Conservation (phyloP, 306 rosid species). For the Echinosophora koreensis region DNA sequence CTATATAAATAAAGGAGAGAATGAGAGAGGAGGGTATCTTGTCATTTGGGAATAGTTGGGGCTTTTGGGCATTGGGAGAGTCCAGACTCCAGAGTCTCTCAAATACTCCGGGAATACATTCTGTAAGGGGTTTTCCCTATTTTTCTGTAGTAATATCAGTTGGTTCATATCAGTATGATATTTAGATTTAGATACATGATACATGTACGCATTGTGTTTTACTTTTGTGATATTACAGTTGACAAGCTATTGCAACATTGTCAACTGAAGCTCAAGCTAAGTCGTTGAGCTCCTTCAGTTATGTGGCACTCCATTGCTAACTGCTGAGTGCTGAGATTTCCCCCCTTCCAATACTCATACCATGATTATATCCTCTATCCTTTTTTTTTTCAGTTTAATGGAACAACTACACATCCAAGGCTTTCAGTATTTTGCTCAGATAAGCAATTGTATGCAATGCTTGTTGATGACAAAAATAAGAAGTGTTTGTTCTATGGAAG, state of each 20-base stretch:
- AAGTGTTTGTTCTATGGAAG: slow-evolving; percentile 87
- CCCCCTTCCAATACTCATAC: not conserved
- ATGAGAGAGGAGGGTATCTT: too few species aligned
- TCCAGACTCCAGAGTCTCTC: too few species aligned
- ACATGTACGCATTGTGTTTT: not conserved
- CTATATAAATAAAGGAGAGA: too few species aligned
- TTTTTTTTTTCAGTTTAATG: slow-evolving; percentile 66
- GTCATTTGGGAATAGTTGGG: too few species aligned
- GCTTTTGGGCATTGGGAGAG: too few species aligned
- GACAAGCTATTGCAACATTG: slow-evolving; percentile 1
- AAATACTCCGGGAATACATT: too few species aligned
- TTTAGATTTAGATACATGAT: not conserved
- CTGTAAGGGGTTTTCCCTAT: too few species aligned
- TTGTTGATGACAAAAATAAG: slow-evolving; percentile 87
- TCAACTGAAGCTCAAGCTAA: too few species aligned
- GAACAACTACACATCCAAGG: slow-evolving; percentile 79
- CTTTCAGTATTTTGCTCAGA: slow-evolving; percentile 93
- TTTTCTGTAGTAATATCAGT: too few species aligned
- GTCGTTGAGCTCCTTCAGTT: slow-evolving; percentile 9
- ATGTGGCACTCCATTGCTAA: slow-evolving; percentile 4
- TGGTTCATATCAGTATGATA: too few species aligned
- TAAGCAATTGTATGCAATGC: slow-evolving; percentile 87
- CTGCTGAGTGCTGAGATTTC: not conserved
- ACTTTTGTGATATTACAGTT: not conserved
- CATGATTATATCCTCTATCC: not conserved